Conservation (phyloP, 2,329 filamentous ascomycete genomes). For the Colletotrichum orchidophilum region DNA sequence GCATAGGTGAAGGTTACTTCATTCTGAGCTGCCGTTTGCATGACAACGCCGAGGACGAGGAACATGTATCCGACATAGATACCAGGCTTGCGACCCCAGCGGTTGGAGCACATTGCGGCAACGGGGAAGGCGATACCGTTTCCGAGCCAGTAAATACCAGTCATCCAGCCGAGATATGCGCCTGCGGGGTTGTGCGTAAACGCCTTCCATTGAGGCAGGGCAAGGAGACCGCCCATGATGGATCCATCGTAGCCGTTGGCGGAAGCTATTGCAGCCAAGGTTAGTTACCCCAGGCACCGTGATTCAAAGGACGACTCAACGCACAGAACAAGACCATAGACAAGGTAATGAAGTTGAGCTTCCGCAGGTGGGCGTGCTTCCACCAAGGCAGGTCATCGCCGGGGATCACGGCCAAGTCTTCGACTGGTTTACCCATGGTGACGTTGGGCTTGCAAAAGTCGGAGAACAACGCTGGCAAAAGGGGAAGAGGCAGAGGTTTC, state of each 20-base stretch:
- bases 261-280: slow-evolving; percentile 40
- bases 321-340: slow-evolving; percentile 40
- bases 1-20: slow-evolving; percentile 44
- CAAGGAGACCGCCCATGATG: slow-evolving; percentile 56
- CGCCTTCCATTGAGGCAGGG: slow-evolving; percentile 49
- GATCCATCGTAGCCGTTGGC: slow-evolving; percentile 48
- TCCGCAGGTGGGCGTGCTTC: slow-evolving; percentile 50
- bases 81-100: slow-evolving; percentile 27
- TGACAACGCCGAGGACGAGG: slow-evolving; percentile 31
- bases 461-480: background rate
- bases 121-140: slow-evolving; percentile 43
- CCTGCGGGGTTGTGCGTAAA: slow-evolving; percentile 51
- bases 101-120: slow-evolving; percentile 46
- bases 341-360: slow-evolving; percentile 52
- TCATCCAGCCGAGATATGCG: slow-evolving; percentile 48
- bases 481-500: background rate
- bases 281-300: background rate
- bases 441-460: background rate
- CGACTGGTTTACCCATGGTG: slow-evolving; percentile 22
- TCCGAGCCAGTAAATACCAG: slow-evolving; percentile 49
- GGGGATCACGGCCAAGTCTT: slow-evolving; percentile 45
- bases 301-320: background rate
- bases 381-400: slow-evolving; percentile 52
- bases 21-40: slow-evolving; percentile 39
- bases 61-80: slow-evolving; percentile 24